A percentile compares a stretch with the other conserved stretches of the same genome.
These are phyloP conservation scores for Spinacia oleracea DNA, from an alignment of 179 eudicot species.

Conservation along the genomic window DNA sequence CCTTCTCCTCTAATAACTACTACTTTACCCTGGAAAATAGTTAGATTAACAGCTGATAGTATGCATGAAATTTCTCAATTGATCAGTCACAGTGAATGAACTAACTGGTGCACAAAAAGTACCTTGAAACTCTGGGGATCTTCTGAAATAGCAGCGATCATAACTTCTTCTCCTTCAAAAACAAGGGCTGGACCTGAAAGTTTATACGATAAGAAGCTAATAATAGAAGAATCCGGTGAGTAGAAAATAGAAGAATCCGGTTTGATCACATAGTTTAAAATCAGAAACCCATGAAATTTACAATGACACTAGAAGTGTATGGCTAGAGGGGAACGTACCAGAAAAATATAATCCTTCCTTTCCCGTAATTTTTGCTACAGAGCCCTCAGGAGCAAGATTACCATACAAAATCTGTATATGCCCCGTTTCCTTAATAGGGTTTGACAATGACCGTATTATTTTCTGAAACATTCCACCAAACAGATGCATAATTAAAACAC, in stretches of 20 bases:
- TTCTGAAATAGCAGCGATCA: constrained; percentile 83
- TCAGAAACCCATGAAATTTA: background rate
- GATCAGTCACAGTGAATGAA: background rate
- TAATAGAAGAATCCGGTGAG: background rate
- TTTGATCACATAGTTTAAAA: background rate
- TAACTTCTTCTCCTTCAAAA: constrained; percentile 95
- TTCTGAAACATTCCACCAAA: constrained; percentile 46
- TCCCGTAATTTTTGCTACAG: constrained; percentile 97
- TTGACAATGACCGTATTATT: constrained; percentile 77
- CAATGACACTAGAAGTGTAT: background rate
- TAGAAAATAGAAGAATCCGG: background rate
- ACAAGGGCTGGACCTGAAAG: constrained; percentile 88
- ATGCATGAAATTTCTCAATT: background rate
- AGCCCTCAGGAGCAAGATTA: constrained; percentile 96
- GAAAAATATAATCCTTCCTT: constrained; percentile 92
- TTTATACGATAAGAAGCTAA: constrained; percentile 2
- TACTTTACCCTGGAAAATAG: constrained; percentile 71
- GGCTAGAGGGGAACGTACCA: constrained; percentile 41
- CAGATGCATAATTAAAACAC: constrained; percentile 13
- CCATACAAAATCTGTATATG: constrained; percentile 94
- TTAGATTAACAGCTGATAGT: background rate
- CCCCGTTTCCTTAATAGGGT: constrained; percentile 91
- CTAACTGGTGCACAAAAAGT: background rate
- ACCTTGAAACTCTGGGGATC: constrained; percentile 85
- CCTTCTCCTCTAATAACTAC: constrained; percentile 97